Percentiles rank a stretch among this genome's conserved stretches.
Evolutionary conservation across 208 protist species (phyloP).

Genomic region (Acanthamoeba royreba): DNA sequence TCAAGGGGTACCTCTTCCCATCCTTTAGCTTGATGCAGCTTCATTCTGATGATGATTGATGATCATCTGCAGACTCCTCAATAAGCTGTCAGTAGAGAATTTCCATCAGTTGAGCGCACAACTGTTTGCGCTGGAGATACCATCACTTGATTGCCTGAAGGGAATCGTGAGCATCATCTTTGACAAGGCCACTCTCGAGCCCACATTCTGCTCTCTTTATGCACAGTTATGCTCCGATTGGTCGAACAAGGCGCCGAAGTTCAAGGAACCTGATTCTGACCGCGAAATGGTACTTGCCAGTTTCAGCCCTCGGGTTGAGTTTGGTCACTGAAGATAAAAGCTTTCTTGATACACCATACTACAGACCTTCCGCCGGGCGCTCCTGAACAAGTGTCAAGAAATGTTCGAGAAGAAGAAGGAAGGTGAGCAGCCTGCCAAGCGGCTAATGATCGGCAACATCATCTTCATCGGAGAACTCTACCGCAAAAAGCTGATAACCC

Average conservation of each 20-base stretch:
- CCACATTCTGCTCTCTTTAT: constrained; percentile 3
- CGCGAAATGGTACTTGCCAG: not conserved
- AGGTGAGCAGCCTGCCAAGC: not conserved
- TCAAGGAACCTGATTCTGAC: not conserved
- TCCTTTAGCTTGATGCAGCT: not conserved
- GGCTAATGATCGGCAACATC: not conserved
- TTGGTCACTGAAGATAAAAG: not conserved
- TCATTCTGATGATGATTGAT: not conserved
- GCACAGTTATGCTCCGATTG: not conserved
- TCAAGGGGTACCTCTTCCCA: not conserved
- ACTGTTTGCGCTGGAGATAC: not conserved
- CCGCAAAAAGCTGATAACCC: not conserved
- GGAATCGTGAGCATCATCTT: constrained; percentile 1
- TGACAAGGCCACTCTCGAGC: constrained; percentile 31
- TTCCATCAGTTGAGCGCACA: not conserved
- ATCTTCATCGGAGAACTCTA: constrained; percentile 39
- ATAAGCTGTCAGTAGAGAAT: constrained; percentile 36
- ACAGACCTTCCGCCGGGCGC: not conserved
- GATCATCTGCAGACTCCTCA: not conserved
- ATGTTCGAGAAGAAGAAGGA: not conserved
- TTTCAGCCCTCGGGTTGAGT: not conserved
- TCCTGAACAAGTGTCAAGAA: not conserved
- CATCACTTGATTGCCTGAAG: not conserved
- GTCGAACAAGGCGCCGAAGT: not conserved
- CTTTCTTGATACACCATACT: not conserved